Percentiles rank a stretch among this genome's conserved stretches.
phyloP scores from a whole-genome alignment of 148 eudicot species.

The Fallopia convolvulus region DNA sequence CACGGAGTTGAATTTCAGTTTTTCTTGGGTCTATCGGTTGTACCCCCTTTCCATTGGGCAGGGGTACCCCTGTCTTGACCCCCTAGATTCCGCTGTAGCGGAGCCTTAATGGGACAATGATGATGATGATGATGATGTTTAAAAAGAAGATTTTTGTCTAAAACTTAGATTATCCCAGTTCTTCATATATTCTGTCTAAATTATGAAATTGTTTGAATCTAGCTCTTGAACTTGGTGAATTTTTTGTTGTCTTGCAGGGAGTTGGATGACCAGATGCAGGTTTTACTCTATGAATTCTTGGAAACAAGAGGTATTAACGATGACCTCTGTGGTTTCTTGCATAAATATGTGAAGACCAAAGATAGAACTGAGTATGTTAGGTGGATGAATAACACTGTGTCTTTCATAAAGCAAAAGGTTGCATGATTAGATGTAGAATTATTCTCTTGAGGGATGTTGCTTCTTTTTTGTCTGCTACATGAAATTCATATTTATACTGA shows the following conservation, averaged over 20 bases:
- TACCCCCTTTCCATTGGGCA: no score
- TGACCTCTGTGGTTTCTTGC: constrained; percentile 60
- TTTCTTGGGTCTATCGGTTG: no score
- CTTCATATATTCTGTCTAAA: background rate
- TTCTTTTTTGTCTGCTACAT: background rate
- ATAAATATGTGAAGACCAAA: constrained; percentile 50
- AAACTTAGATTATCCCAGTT: background rate
- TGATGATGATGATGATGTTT: no score
- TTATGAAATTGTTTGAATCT: background rate
- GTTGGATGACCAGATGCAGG: constrained; percentile 78
- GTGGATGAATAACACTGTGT: constrained; percentile 66
- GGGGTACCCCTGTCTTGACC: no score
- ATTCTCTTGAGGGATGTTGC: background rate
- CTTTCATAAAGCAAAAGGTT: constrained; percentile 43
- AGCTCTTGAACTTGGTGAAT: constrained; percentile 4
- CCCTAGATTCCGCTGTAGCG: no score
- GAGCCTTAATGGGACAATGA: no score
- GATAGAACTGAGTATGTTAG: constrained; percentile 59
- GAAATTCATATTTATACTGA: background rate
- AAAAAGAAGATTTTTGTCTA: background rate
- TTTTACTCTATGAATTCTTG: constrained; percentile 61
- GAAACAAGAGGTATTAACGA: constrained; percentile 82
- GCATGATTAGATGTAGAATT: constrained; percentile 1
- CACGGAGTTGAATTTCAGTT: no score
- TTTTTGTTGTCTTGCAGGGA: constrained; percentile 46